Evolutionary conservation across 2,329 filamentous ascomycete genomes (phyloP).

Genomic region (Hypoxylon sp.): DNA sequence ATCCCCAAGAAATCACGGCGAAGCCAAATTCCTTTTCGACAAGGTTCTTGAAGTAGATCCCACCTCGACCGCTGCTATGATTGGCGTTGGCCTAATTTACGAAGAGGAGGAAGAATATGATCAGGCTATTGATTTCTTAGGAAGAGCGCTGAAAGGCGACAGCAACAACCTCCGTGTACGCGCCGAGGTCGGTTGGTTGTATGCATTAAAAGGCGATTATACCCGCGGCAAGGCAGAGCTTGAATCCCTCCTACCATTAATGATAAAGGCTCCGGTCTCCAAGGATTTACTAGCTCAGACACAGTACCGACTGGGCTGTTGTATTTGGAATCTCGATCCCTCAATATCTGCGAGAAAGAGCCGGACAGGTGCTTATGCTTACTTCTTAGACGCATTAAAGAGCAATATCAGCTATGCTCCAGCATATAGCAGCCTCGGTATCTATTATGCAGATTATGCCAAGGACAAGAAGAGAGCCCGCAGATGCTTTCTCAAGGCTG

Average conservation of each 20-base stretch:
- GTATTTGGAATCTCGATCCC: constrained; percentile 86
- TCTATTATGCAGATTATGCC: constrained; percentile 92
- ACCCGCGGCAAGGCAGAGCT: constrained; percentile 77
- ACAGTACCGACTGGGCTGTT: constrained; percentile 88
- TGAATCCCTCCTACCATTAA: constrained; percentile 74
- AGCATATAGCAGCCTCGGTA: constrained; percentile 89
- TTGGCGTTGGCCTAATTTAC: constrained; percentile 91
- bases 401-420: constrained; percentile 90
- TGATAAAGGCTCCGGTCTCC: constrained; percentile 69
- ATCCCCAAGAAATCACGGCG: constrained; percentile 87
- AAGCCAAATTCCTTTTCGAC: constrained; percentile 90
- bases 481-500: constrained; percentile 96
- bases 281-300: constrained; percentile 86
- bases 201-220: constrained; percentile 85
- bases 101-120: constrained; percentile 93
- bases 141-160: constrained; percentile 81
- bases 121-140: constrained; percentile 85
- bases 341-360: constrained; percentile 82
- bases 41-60: constrained; percentile 82
- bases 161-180: constrained; percentile 81
- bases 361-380: constrained; percentile 84
- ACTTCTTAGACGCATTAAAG: constrained; percentile 87
- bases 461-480: constrained; percentile 88
- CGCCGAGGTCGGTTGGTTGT: constrained; percentile 93
- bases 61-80: constrained; percentile 83